These are phyloP conservation scores for Gnetum montanum DNA, from an alignment of 75 land plant species.

Conservation along the genomic window DNA sequence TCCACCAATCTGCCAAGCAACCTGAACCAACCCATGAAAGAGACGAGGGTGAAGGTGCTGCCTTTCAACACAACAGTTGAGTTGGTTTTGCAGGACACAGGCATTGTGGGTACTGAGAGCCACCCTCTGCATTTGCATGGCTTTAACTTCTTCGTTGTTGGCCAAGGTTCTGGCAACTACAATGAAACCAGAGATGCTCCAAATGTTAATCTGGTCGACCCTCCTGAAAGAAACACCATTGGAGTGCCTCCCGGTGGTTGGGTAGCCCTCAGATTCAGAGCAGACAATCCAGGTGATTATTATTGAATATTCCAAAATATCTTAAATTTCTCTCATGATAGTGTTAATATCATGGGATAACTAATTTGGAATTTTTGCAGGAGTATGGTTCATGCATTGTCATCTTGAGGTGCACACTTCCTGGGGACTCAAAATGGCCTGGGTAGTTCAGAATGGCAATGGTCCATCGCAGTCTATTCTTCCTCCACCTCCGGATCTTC, in stretches of 20 bases:
- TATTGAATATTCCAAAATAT: too few species aligned
- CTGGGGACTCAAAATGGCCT: too few species aligned
- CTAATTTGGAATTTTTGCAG: too few species aligned
- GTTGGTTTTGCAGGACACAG: slow-evolving; percentile 60
- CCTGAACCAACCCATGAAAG: slow-evolving; percentile 28
- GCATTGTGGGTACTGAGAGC: slow-evolving; percentile 46
- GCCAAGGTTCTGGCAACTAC: slow-evolving; percentile 51
- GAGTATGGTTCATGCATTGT: too few species aligned
- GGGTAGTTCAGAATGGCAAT: too few species aligned
- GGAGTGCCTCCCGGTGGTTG: slow-evolving; percentile 56
- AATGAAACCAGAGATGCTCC: slow-evolving; percentile 22
- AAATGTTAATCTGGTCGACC: slow-evolving; percentile 50
- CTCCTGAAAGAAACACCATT: slow-evolving; percentile 49
- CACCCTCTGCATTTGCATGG: slow-evolving; percentile 74
- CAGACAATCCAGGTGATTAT: slow-evolving; percentile 59
- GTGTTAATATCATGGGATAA: too few species aligned
- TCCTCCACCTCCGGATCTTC: too few species aligned
- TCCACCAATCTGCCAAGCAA: slow-evolving; percentile 30
- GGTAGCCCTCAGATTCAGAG: slow-evolving; percentile 54
- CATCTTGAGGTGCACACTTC: too few species aligned
- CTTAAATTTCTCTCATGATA: too few species aligned
- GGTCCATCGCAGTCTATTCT: too few species aligned
- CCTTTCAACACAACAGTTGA: slow-evolving; percentile 55
- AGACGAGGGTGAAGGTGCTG: slow-evolving; percentile 35
- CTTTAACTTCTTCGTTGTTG: slow-evolving; percentile 60